phyloP scores from a whole-genome alignment of 2,329 filamentous ascomycete genomes.

The Hypoxylon sp. region DNA sequence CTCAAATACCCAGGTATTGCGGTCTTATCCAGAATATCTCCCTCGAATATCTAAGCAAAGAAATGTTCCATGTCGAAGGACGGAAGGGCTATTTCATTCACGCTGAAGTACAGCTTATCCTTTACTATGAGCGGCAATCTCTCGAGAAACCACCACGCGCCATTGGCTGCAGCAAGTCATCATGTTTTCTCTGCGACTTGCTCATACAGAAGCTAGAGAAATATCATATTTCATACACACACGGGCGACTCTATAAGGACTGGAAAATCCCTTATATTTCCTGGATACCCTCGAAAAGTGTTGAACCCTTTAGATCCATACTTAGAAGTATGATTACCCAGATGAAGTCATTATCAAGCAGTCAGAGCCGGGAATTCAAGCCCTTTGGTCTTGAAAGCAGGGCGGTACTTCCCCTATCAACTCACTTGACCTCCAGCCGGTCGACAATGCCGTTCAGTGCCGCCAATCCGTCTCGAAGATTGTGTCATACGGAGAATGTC shows the following conservation, averaged over 20 bases:
- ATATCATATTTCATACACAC: not conserved
- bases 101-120: not conserved
- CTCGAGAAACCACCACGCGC: not conserved
- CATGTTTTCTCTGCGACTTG: not conserved
- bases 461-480: not conserved
- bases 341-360: not conserved
- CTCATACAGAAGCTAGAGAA: not conserved
- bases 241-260: not conserved
- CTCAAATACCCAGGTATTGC: not conserved
- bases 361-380: not conserved
- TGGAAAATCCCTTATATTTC: not conserved
- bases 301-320: not conserved
- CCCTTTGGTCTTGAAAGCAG: not conserved
- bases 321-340: not conserved
- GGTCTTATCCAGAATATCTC: not conserved
- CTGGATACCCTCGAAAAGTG: not conserved
- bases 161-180: not conserved
- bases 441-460: not conserved
- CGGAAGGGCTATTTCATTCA: not conserved
- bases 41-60: not conserved
- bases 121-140: not conserved
- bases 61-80: too few relatives aligned
- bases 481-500: not conserved
- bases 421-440: too few relatives aligned
- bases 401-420: not conserved